These are phyloP conservation scores for Urochloa ruziziensis DNA, from an alignment of 176 grass and related monocot species.

Conservation along the genomic window DNA sequence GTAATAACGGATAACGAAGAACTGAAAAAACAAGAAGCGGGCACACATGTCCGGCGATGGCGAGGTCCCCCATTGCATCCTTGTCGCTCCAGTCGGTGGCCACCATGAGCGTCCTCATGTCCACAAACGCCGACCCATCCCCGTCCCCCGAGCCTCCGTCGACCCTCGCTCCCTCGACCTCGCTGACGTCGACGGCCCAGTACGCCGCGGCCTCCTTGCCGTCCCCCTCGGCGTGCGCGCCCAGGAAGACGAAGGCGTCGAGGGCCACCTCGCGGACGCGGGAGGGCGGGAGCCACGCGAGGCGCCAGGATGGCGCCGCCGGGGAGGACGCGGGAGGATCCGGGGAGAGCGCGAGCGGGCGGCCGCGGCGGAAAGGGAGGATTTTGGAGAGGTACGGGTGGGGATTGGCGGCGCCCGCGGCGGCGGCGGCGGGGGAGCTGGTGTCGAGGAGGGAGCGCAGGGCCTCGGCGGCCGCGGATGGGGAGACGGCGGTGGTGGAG, in stretches of 20 bases:
- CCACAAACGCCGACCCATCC: constrained; percentile 64
- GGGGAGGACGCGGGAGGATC: neutral
- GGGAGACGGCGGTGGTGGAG: constrained; percentile 20
- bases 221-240: constrained; percentile 37
- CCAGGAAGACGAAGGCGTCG: constrained; percentile 76
- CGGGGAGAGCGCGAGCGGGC: constrained; percentile 59
- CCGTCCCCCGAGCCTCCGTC: constrained; percentile 9
- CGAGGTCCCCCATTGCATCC: constrained; percentile 66
- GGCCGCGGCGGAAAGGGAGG: constrained; percentile 74
- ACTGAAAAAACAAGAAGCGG: neutral
- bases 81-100: constrained; percentile 79
- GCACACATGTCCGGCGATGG: constrained; percentile 79
- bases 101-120: constrained; percentile 89
- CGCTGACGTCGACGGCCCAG: constrained; percentile 71
- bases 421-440: neutral
- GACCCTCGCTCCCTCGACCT: constrained; percentile 6
- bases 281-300: constrained; percentile 66
- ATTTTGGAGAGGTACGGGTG: constrained; percentile 36
- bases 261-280: constrained; percentile 29
- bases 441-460: constrained; percentile 52
- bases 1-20: neutral
- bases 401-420: neutral
- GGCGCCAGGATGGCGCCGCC: constrained; percentile 46
- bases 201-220: constrained; percentile 47
- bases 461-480: constrained; percentile 41